Base-by-base conservation (phyloP, 352 stramenopile genomes). In the Phytophthora lateralis region DNA sequence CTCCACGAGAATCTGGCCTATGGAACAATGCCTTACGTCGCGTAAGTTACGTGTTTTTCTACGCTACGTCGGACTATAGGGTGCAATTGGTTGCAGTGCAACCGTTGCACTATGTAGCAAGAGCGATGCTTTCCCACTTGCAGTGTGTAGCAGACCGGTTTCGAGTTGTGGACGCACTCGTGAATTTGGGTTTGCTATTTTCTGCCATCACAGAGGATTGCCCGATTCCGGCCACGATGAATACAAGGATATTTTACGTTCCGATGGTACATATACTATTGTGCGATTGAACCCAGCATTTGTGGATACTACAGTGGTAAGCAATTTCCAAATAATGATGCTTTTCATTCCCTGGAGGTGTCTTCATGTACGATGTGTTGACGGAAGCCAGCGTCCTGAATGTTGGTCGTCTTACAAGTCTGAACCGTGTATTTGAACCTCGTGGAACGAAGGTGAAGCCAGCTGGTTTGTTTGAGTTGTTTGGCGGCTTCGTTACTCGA, bases 1-100 rank as follows among this genome's bases (percentile, higher is more conserved):
- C 26, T 63, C 4, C 12, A 2, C n/a, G 3, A 24, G 9, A 51
- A 56, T 5, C 1, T 44, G 6, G 4, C 10, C 1, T 65, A 55
- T 29, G 57, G 34, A 48, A 37, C 15, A 6, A 34, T 65, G 9
- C 57, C 57, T 7, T 65, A 65, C n/a, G n/a, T n/a, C n/a, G n/a
- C n/a, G n/a, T n/a, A n/a, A n/a, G n/a, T n/a, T n/a, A n/a, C 26
- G 7, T 55, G 39, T 54, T 65, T 10, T 48, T 30, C 11, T 65
- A 65, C 24, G 26, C 42, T 49, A 42, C 57, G 10, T 54, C 32
- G 30, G 57, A 32, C 29, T 59, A 49, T 48, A 41, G 39, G 6
- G 18, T 59, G 2, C 3, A 63, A 2, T 49, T 63, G n/a, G 9
- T 50, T 44, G 55, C 45, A 55, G 4, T 58, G 15, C n/a, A n/a